Conservation (phyloP, 2,329 filamentous ascomycete species). For the Tolypocladium capitatum region DNA sequence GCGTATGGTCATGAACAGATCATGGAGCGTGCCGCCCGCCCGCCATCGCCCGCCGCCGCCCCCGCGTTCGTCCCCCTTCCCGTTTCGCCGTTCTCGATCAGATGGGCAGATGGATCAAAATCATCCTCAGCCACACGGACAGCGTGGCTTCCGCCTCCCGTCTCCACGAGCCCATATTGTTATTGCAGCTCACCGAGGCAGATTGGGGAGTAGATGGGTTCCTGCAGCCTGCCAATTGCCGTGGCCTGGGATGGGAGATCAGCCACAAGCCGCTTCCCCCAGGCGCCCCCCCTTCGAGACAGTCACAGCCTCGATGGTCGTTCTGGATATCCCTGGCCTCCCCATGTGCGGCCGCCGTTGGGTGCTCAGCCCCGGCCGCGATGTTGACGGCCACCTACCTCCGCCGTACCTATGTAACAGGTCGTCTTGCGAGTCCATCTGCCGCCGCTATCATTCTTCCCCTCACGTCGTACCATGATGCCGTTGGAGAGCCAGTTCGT, state of each 20-base stretch:
- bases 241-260: neutral
- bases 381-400: neutral
- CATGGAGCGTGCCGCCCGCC: neutral
- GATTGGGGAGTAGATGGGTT: neutral
- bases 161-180: neutral
- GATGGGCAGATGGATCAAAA: conserved; percentile 2
- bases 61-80: neutral
- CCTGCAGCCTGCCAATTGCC: neutral
- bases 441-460: neutral
- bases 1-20: neutral
- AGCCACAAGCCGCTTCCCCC: neutral
- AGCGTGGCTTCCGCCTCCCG: conserved; percentile 1
- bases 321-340: neutral
- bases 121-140: too few relatives aligned
- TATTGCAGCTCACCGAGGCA: neutral
- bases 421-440: neutral
- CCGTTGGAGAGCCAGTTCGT: neutral
- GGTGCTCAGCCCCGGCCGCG: neutral
- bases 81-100: neutral
- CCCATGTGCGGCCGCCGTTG: neutral
- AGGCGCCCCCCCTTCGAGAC: neutral
- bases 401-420: neutral
- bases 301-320: neutral
- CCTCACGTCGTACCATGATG: too few relatives aligned
- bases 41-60: neutral